A percentile compares a stretch with the other conserved stretches of the same genome.
Conservation (phyloP, 2,329 filamentous ascomycete species). For the Aspergillus tamarii region DNA sequence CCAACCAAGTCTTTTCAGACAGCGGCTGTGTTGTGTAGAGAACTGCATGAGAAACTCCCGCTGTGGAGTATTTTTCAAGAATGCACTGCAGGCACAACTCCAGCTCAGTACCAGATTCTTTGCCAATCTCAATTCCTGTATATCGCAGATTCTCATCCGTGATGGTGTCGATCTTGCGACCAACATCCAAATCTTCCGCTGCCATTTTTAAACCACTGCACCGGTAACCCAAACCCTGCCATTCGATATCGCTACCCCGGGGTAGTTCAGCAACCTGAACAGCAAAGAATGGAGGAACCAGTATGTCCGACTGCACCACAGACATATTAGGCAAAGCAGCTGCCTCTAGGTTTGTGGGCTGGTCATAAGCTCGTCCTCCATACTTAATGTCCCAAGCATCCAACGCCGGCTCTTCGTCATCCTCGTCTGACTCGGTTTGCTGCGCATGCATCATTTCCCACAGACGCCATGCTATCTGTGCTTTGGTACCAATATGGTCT, state of each 20-base stretch:
- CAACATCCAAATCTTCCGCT: conserved; percentile 16
- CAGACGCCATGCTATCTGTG: conserved; percentile 41
- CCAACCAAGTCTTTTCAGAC: conserved; percentile 26
- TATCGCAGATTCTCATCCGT: conserved; percentile 31
- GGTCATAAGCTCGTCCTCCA: conserved; percentile 53
- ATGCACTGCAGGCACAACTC: conserved; percentile 29
- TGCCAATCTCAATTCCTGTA: conserved; percentile 36
- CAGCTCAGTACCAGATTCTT: conserved; percentile 21
- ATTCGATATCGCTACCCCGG: conserved; percentile 75
- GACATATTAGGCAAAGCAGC: conserved; percentile 32
- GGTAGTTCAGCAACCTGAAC: conserved; percentile 79
- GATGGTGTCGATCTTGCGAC: conserved; percentile 26
- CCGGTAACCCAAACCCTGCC: conserved; percentile 71
- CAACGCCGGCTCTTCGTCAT: conserved; percentile 53
- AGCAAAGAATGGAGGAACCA: conserved; percentile 69
- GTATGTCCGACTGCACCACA: conserved; percentile 24
- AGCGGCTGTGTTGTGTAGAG: conserved; percentile 40
- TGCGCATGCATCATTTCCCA: conserved; percentile 50
- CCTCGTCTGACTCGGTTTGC: conserved; percentile 34
- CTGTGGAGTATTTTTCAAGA: conserved; percentile 21
- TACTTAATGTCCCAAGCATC: conserved; percentile 60
- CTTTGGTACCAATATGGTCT: conserved; percentile 38
- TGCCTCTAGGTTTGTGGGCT: conserved; percentile 27
- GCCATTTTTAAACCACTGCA: conserved; percentile 33
- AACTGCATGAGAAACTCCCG: conserved; percentile 29